Conservation (phyloP, 2,329 filamentous ascomycete genomes). For the Arthrocladium fulminans region DNA sequence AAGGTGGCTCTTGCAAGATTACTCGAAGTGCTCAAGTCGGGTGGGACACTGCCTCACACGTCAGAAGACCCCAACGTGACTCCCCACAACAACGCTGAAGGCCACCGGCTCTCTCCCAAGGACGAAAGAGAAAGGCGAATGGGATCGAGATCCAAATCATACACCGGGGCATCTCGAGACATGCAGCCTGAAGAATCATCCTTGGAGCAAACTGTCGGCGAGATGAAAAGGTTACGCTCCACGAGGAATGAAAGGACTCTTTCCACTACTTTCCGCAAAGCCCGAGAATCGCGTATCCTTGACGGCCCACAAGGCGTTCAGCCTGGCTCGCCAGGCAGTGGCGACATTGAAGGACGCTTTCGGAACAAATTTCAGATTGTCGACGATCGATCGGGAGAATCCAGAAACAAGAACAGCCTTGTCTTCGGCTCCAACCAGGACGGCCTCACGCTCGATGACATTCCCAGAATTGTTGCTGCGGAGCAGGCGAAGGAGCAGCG, state of each 20-base stretch:
- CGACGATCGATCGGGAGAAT: conserved; percentile 63
- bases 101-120: conserved; percentile 46
- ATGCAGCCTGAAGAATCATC: conserved; percentile 60
- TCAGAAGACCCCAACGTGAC: conserved; percentile 63
- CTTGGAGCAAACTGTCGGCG: conserved; percentile 91
- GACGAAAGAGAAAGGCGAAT: conserved; percentile 48
- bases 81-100: conserved; percentile 58
- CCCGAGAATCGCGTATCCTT: conserved; percentile 83
- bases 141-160: conserved; percentile 65
- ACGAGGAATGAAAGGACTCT: conserved; percentile 90
- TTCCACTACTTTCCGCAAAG: conserved; percentile 84
- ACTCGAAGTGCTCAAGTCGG: conserved; percentile 75
- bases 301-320: conserved; percentile 71
- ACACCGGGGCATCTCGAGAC: conserved; percentile 54
- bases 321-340: conserved; percentile 62
- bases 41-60: conserved; percentile 67
- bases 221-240: conserved; percentile 83
- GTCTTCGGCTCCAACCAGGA: conserved; percentile 78
- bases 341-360: conserved; percentile 40
- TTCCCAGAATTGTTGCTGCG: conserved; percentile 87
- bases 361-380: conserved; percentile 59
- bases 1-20: conserved; percentile 84
- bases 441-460: conserved; percentile 88
- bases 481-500: conserved; percentile 89
- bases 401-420: conserved; percentile 63